phyloP scores from a whole-genome alignment of 2,329 filamentous ascomycete species.

The Trichothecium sympodiale region DNA sequence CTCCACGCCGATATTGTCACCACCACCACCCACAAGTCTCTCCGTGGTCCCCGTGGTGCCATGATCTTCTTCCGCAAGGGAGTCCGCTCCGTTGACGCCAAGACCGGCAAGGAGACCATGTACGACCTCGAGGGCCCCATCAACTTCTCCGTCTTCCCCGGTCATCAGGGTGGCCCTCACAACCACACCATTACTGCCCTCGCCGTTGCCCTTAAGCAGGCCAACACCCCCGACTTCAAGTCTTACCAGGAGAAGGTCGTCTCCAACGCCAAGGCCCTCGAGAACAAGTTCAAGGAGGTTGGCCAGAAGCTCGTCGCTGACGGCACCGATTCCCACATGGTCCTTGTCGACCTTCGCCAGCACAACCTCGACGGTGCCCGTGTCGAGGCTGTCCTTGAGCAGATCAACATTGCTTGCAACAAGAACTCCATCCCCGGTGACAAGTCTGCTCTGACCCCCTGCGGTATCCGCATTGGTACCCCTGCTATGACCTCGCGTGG shows the following conservation, averaged over 20 bases:
- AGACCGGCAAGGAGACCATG: constrained; percentile 78
- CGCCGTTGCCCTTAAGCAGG: constrained; percentile 90
- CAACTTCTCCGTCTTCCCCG: constrained; percentile 98
- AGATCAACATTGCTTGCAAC: constrained; percentile 98
- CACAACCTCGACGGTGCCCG: constrained; percentile 83
- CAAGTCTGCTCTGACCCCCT: constrained; percentile 90
- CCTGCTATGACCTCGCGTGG: constrained; percentile 96
- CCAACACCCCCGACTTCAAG: constrained; percentile 81
- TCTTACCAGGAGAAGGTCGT: constrained; percentile 89
- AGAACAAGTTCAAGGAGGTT: constrained; percentile 71
- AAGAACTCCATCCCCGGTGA: constrained; percentile 98
- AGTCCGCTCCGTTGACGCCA: constrained; percentile 77
- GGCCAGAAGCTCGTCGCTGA: constrained; percentile 92
- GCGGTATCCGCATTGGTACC: constrained; percentile 89
- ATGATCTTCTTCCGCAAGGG: constrained; percentile 99
- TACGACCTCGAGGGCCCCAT: constrained; percentile 95
- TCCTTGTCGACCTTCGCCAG: constrained; percentile 86
- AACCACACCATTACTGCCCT: constrained; percentile 99
- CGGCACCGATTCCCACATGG: constrained; percentile 96
- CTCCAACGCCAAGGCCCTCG: constrained; percentile 84
- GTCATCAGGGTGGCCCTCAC: constrained; percentile 96
- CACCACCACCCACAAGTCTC: constrained; percentile 97
- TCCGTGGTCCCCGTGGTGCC: constrained; percentile 90
- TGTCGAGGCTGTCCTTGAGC: constrained; percentile 90
- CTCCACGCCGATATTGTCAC: constrained; percentile 90